A percentile compares a stretch with the other conserved stretches of the same genome.
Conservation (phyloP, 106 monocot genomes). For the Dioscorea alata region DNA sequence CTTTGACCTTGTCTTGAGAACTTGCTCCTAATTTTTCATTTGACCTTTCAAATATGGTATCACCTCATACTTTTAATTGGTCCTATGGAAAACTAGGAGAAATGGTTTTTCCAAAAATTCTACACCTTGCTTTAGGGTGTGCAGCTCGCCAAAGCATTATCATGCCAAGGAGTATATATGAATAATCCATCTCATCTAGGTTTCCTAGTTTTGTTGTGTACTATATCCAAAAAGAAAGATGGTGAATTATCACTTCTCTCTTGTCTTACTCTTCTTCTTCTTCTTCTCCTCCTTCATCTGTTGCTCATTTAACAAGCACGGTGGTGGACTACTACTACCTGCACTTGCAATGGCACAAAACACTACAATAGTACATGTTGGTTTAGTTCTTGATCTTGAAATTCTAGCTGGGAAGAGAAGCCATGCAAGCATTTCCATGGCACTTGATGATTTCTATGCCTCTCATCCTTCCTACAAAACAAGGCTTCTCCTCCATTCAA, state of each 20-base stretch:
- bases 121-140: too few relatives aligned
- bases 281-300: not conserved
- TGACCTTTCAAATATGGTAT: too few relatives aligned
- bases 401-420: conserved; percentile 11
- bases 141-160: too few relatives aligned
- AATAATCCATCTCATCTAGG: too few relatives aligned
- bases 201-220: too few relatives aligned
- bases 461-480: conserved; percentile 11
- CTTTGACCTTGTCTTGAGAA: too few relatives aligned
- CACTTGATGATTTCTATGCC: conserved; percentile 29
- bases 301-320: not conserved
- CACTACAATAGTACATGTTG: conserved; percentile 7
- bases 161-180: too few relatives aligned
- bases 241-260: not conserved
- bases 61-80: too few relatives aligned
- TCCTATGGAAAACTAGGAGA: too few relatives aligned
- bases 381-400: conserved; percentile 18
- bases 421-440: conserved; percentile 18
- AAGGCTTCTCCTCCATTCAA: conserved; percentile 8
- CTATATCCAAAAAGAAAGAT: not conserved
- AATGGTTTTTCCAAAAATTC: too few relatives aligned
- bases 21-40: too few relatives aligned
- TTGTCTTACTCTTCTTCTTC: not conserved
- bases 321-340: not conserved
- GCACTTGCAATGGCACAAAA: not conserved